Percentiles rank a stretch among this genome's conserved stretches.
Conservation (phyloP, 805 yeast species). For the Spathaspora boniae region DNA sequence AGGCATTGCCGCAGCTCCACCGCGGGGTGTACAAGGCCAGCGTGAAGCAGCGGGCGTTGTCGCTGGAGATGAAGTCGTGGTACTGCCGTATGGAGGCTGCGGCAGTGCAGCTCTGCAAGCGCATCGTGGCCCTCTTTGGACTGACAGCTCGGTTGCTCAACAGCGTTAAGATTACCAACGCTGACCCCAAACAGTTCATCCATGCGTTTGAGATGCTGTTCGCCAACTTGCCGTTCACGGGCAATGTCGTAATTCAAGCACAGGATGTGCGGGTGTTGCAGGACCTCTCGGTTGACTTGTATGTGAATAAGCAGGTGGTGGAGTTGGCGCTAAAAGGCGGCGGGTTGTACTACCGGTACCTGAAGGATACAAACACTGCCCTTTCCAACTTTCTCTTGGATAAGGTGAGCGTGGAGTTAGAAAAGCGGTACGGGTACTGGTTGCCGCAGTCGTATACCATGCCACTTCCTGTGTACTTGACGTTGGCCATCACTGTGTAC, state of each 20-base stretch:
- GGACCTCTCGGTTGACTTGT: constrained; percentile 2
- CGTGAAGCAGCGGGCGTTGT: not conserved
- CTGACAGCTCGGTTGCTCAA: not conserved
- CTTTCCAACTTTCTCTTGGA: too few species aligned
- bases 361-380: too few species aligned
- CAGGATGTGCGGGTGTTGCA: not conserved
- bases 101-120: not conserved
- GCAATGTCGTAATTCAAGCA: not conserved
- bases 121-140: not conserved
- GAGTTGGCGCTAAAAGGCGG: constrained; percentile 1
- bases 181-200: constrained; percentile 1
- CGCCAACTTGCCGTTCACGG: not conserved
- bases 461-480: not conserved
- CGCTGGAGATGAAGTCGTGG: not conserved
- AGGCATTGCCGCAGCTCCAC: not conserved
- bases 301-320: not conserved
- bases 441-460: not conserved
- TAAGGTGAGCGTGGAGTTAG: not conserved
- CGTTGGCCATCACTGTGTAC: constrained; percentile 1
- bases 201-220: not conserved
- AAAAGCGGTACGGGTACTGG: not conserved
- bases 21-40: not conserved
- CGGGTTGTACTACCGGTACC: too few species aligned
- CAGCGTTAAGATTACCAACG: not conserved
- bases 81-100: not conserved